Percentiles rank a stretch among this genome's conserved stretches.
These are phyloP conservation scores for Saccharomycopsis hybrid DNA, from an alignment of 1,139 yeast species.

Conservation along the genomic window DNA sequence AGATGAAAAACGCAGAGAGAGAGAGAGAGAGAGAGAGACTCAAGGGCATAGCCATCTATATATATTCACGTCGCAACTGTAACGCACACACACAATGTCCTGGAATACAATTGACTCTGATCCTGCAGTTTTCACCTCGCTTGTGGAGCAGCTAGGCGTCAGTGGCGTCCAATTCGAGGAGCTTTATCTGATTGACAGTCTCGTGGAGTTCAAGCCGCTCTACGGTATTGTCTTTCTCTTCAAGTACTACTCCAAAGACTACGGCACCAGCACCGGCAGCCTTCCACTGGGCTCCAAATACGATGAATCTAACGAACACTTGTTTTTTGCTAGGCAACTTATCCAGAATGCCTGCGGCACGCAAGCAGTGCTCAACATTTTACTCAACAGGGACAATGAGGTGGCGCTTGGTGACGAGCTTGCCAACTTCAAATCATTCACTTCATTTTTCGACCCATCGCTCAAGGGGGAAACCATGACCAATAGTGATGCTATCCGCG, in stretches of 20 bases:
- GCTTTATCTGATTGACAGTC: constrained; percentile 47
- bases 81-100: not conserved
- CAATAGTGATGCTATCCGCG: constrained; percentile 52
- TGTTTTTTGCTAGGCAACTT: constrained; percentile 62
- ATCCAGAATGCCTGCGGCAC: constrained; percentile 76
- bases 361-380: constrained; percentile 59
- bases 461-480: constrained; percentile 60
- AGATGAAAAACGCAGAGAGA: too few relatives aligned
- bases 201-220: constrained; percentile 32
- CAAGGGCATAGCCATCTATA: too few relatives aligned
- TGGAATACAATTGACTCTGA: constrained; percentile 75
- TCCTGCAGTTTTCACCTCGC: constrained; percentile 62
- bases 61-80: too few relatives aligned
- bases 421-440: constrained; percentile 44
- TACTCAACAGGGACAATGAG: constrained; percentile 39
- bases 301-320: constrained; percentile 27
- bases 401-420: constrained; percentile 47
- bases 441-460: constrained; percentile 48
- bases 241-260: constrained; percentile 45
- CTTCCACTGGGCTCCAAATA: constrained; percentile 33
- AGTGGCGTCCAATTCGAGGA: constrained; percentile 55
- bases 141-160: constrained; percentile 54
- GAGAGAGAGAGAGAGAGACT: too few relatives aligned
- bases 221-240: constrained; percentile 61
- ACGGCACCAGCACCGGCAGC: constrained; percentile 33